Conservation (phyloP, 345 rosid genomes). For the Cardamine resedifolia region DNA sequence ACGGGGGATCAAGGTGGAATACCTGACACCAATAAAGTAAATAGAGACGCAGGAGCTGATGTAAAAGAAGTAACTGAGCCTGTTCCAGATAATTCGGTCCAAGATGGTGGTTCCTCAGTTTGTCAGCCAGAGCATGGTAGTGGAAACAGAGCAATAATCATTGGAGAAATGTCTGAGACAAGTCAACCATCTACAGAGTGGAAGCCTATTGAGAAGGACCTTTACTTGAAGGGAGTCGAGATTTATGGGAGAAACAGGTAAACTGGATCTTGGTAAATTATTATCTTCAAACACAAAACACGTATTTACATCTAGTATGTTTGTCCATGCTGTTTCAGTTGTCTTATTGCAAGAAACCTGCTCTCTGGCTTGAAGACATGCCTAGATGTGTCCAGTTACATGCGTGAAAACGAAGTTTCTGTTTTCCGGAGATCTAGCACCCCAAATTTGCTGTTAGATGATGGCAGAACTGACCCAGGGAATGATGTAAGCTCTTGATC, state of each 20-base stretch:
- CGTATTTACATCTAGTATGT: constrained; percentile 6
- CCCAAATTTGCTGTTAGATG: constrained; percentile 61
- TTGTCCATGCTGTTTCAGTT: constrained; percentile 51
- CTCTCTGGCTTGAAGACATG: constrained; percentile 98
- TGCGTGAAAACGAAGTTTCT: constrained; percentile 71
- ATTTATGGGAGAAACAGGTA: constrained; percentile 99
- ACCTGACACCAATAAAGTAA: constrained; percentile 23
- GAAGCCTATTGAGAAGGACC: constrained; percentile 90
- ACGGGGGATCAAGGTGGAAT: constrained; percentile 26
- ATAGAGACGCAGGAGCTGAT: constrained; percentile 40
- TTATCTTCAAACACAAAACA: constrained; percentile 8
- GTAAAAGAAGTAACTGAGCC: constrained; percentile 35
- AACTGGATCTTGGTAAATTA: constrained; percentile 27
- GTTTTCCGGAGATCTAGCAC: constrained; percentile 54
- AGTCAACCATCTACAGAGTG: constrained; percentile 54
- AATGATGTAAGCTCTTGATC: constrained; percentile 43
- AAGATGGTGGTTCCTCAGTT: constrained; percentile 33
- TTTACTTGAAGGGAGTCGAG: constrained; percentile 90
- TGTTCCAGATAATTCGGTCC: constrained; percentile 27
- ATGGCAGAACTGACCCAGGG: constrained; percentile 59
- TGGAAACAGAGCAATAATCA: constrained; percentile 36
- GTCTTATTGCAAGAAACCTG: constrained; percentile 95
- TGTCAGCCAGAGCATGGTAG: constrained; percentile 35
- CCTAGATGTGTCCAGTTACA: constrained; percentile 77
- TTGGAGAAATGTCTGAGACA: constrained; percentile 42